A percentile compares a stretch with the other conserved stretches of the same genome.
Conservation (phyloP, 345 rosid genomes). For the Atalantia buxifolia region DNA sequence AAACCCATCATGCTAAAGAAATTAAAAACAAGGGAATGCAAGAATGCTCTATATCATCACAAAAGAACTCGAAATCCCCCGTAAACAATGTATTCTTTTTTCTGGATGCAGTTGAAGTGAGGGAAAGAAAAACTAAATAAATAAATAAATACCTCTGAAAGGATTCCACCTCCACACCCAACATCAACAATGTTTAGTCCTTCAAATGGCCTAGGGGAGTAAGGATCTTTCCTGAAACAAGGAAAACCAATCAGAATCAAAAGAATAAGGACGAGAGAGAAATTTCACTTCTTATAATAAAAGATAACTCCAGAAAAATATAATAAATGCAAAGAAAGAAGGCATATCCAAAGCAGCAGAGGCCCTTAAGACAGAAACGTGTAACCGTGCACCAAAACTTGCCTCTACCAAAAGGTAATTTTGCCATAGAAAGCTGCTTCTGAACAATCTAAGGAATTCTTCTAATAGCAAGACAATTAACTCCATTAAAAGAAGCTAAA, state of each 20-base stretch:
- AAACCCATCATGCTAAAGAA: not conserved
- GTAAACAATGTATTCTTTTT: not conserved
- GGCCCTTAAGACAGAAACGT: not conserved
- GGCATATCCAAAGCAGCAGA: not conserved
- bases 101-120: not conserved
- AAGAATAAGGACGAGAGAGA: not conserved
- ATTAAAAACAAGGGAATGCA: not conserved
- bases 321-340: not conserved
- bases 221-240: constrained; percentile 70
- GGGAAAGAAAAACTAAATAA: not conserved
- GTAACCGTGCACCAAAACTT: not conserved
- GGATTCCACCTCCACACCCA: constrained; percentile 96
- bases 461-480: not conserved
- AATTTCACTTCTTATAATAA: not conserved
- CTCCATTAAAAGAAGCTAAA: not conserved
- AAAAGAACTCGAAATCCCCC: not conserved
- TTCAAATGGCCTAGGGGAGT: constrained; percentile 69
- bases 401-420: not conserved
- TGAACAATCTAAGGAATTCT: not conserved
- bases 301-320: not conserved
- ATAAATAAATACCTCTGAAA: constrained; percentile 71
- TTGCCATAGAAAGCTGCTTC: not conserved
- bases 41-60: not conserved
- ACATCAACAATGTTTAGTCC: constrained; percentile 75
- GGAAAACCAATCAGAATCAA: constrained; percentile 4